Conservation (phyloP, 176 grass and related monocot species). For the Oryza punctata region DNA sequence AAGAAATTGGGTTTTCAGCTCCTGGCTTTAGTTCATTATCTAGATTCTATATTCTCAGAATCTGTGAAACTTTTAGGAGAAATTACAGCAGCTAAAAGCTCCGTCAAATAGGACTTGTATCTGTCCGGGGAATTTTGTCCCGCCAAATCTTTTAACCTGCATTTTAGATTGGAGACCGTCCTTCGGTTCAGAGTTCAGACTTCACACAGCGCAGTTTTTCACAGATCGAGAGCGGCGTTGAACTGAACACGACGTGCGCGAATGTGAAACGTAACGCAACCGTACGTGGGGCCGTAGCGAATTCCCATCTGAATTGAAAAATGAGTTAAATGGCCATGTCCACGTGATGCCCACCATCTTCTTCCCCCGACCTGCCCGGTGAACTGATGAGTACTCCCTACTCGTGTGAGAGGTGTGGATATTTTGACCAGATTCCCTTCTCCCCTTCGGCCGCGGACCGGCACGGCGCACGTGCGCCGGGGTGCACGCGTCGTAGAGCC, state of each 20-base stretch:
- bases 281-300: neutral
- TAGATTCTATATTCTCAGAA: too few relatives aligned
- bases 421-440: constrained; percentile 55
- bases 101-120: too few relatives aligned
- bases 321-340: neutral
- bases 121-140: neutral
- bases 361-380: neutral
- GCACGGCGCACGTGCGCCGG: constrained; percentile 26
- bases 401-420: neutral
- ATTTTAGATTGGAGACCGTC: neutral
- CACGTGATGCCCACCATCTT: constrained; percentile 41
- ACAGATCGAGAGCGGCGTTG: too few relatives aligned
- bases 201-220: neutral
- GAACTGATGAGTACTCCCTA: too few relatives aligned
- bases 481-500: constrained; percentile 30
- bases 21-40: too few relatives aligned
- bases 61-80: too few relatives aligned
- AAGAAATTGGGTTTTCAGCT: too few relatives aligned
- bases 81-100: too few relatives aligned
- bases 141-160: neutral
- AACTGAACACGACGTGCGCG: neutral
- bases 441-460: neutral
- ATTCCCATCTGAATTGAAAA: neutral
- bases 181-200: neutral
- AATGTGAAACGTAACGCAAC: neutral